Base-by-base conservation (phyloP, 2,329 filamentous ascomycete species). In the Cladobotryum protrusum region DNA sequence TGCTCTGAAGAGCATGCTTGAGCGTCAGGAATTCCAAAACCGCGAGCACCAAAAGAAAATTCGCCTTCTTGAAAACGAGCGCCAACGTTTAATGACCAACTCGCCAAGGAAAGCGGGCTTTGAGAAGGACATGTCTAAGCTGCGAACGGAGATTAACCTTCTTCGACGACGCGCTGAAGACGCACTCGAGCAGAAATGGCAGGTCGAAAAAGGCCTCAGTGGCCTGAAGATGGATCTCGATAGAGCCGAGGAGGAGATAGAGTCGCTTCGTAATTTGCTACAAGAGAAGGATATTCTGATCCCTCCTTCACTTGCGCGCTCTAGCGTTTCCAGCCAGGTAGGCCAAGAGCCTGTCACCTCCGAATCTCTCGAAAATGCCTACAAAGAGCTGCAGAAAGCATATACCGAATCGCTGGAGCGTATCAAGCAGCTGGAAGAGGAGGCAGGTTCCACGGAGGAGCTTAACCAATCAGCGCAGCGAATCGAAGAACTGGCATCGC, bases 141-240 rank as follows among this genome's bases (percentile, higher is more conserved):
- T 97, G 40, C 85, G 90, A 52, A 83, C 86, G 19, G 93, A 99
- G 65, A 87, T 99, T 54, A 88, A 87, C 46, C 79, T 86, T 14
- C 77, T 99, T 50, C 84, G 93, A 40, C 85, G 85, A 54, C 83
- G 93, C 48, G 92, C 92, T 29, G 92, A 99, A 60, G 92, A 97
- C 56, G 92, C 92, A 14, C 78, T 97, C 13, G 89, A 96, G 63
- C 88, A 95, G 62, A 97, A 97, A 69, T 97, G 89, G 85, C 87
- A 95, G 64, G 92, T 91, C 54, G 92, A 96, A 69, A 95, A 95
- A 70, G 89, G 89, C 15, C 74, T 97, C 2, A 79, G 82, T 47
- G 89, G 91, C 49, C 72, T 97, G 50, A 95, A 96, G 72, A 96
- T 96, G 87, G 92, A 97, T 63, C 81, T 99, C 39, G 93, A 97